Conservation (phyloP, 148 eudicot genomes). For the Heliosperma pusillum region DNA sequence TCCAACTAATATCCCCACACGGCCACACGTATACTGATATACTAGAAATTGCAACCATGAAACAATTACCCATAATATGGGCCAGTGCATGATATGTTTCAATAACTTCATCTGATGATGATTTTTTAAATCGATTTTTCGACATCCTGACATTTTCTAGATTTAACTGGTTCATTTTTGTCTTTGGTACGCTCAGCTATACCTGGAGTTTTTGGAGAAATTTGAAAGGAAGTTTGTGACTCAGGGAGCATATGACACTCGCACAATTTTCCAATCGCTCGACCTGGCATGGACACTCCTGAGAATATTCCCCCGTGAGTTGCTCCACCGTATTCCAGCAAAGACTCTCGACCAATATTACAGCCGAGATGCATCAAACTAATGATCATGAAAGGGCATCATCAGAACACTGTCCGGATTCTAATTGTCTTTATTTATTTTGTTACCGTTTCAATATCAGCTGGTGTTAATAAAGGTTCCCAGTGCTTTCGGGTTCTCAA, state of each 20-base stretch:
- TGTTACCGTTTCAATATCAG: slow-evolving; percentile 7
- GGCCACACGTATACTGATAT: no score
- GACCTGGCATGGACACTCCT: slow-evolving; percentile 98
- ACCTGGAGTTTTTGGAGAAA: slow-evolving; percentile 89
- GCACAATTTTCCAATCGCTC: slow-evolving; percentile 92
- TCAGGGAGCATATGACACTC: slow-evolving; percentile 98
- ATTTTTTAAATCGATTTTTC: no score
- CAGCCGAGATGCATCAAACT: slow-evolving; percentile 82
- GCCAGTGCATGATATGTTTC: no score
- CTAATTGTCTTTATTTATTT: not conserved
- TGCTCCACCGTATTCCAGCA: slow-evolving; percentile 98
- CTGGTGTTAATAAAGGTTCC: slow-evolving; percentile 27
- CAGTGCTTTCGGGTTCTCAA: slow-evolving; percentile 20
- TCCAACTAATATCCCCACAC: no score
- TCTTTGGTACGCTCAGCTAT: slow-evolving; percentile 47
- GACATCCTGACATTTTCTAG: no score
- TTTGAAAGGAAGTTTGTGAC: slow-evolving; percentile 95
- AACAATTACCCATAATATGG: no score
- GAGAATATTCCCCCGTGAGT: slow-evolving; percentile 93
- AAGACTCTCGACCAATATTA: slow-evolving; percentile 90
- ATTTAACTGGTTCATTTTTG: no score
- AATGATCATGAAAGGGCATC: slow-evolving; percentile 13
- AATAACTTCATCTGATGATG: no score
- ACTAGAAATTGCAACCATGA: no score
- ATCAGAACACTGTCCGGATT: no score